Conservation (phyloP, 108 stramenopile species). For the Cyclotella cryptica region DNA sequence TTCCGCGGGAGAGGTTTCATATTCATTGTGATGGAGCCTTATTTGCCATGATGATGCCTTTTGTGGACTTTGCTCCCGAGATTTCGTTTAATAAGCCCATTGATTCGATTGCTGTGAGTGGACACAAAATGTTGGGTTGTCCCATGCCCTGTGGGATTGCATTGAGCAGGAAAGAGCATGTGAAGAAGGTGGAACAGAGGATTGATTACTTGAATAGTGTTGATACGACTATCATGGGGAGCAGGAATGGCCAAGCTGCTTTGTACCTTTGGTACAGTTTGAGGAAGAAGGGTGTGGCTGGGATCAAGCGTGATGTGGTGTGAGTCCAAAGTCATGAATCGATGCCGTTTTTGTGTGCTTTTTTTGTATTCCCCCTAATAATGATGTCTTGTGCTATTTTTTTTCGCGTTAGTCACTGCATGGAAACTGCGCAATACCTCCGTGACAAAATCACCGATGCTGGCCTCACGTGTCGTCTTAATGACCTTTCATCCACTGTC, state of each 20-base stretch:
- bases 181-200: conserved; percentile 84
- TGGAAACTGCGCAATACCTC: conserved; percentile 86
- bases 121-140: conserved; percentile 92
- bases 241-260: conserved; percentile 82
- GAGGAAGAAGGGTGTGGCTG: conserved; percentile 87
- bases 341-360: background rate
- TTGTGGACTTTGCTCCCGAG: conserved; percentile 83
- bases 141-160: conserved; percentile 93
- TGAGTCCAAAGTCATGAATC: conserved; percentile 42
- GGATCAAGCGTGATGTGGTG: conserved; percentile 86
- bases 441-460: conserved; percentile 69
- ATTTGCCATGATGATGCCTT: conserved; percentile 93
- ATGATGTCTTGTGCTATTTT: conserved; percentile 5
- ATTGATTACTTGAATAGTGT: conserved; percentile 88
- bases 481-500: conserved; percentile 83
- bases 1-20: conserved; percentile 84
- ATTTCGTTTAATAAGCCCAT: conserved; percentile 84
- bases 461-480: conserved; percentile 80
- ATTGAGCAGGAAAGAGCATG: conserved; percentile 85
- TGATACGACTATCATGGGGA: conserved; percentile 88
- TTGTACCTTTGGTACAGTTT: conserved; percentile 91
- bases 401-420: conserved; percentile 69
- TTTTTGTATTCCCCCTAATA: background rate
- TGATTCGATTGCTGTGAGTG: conserved; percentile 87
- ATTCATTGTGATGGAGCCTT: conserved; percentile 92